Evolutionary conservation across 345 rosid species (phyloP), one percentile per base, ranked within the genome.

Genomic region (Moricandia moricandioides): DNA sequence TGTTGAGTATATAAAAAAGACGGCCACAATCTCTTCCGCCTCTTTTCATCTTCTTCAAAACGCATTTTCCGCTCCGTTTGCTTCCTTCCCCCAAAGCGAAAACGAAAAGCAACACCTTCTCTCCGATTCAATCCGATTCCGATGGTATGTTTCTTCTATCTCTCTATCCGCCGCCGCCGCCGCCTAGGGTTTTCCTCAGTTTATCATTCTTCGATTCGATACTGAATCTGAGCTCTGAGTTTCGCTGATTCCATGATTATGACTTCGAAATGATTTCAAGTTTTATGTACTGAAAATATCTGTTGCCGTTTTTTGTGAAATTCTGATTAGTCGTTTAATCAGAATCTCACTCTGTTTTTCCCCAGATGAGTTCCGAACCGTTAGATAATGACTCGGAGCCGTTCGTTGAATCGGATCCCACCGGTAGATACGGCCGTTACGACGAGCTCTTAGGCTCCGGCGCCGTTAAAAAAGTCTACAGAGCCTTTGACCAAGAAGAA

Each of bases 401-500:
- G 1, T 92, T 92, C 62, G 82, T 82, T 0, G 98, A 92, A 75
- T 61, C 84, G 4, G 96, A 92, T 78, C 94, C 91, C 7, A 87
- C 90, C 7, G 89, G 95, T 10, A 79, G 96, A 29, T 92, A 90
- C 26, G 98, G 98, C 1, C 85, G 96, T 4, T 92, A 90, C 83
- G 70, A 62, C 0, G 95, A 86, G 66, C 83, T 90, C 0, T 82
- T 92, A 0, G 95, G 98, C 4, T 74, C 81, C 3, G 95, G 96
- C 0, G 90, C 96, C 0, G 90, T 88, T 11, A 92, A 92, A 55
- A 90, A 86, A 33, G 98, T 92, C 12, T 92, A 92, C 81, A 81
- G 98, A 0, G 96, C 96, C 11, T 92, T 92, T 65, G 98, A 92
- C 73, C 92, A 92, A 70, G 94, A 88, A 68, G 94, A 92, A 74